A percentile compares a stretch with the other conserved stretches of the same genome.
These are phyloP conservation scores for Chaetomium sp. DNA, from an alignment of 2,329 filamentous ascomycete species.

Conservation along the genomic window DNA sequence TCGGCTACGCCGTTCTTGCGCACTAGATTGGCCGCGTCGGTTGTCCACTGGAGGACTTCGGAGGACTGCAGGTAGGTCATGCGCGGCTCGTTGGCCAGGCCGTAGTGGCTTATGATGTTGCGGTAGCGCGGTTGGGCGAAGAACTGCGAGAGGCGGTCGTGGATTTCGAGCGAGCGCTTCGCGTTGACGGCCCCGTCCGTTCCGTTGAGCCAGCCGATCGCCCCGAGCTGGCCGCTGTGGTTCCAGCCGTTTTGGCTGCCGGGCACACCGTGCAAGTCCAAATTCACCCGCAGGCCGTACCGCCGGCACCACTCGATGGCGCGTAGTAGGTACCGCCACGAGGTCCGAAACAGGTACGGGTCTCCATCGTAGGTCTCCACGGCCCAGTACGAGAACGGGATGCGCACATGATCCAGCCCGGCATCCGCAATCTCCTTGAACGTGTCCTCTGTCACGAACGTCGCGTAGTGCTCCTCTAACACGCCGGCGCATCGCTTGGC, in stretches of 20 bases:
- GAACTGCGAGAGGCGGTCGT: conserved; percentile 81
- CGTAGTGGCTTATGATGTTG: conserved; percentile 88
- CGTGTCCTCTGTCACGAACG: conserved; percentile 76
- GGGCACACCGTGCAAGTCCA: conserved; percentile 86
- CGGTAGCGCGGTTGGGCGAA: conserved; percentile 90
- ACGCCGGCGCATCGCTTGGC: conserved; percentile 59
- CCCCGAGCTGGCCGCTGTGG: conserved; percentile 77
- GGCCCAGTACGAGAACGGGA: conserved; percentile 94
- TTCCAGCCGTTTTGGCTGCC: conserved; percentile 98
- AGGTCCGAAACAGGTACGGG: conserved; percentile 77
- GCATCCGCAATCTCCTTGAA: conserved; percentile 80
- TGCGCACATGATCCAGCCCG: conserved; percentile 93
- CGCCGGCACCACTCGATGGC: conserved; percentile 91
- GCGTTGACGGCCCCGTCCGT: conserved; percentile 72
- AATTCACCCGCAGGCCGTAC: conserved; percentile 83
- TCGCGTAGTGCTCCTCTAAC: conserved; percentile 87
- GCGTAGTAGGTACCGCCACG: conserved; percentile 89
- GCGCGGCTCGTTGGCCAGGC: conserved; percentile 86
- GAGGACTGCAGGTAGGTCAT: conserved; percentile 66
- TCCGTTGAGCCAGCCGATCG: conserved; percentile 87
- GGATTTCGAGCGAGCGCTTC: conserved; percentile 77
- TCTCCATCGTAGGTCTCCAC: conserved; percentile 78
- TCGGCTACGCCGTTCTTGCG: conserved; percentile 66
- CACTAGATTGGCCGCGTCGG: conserved; percentile 63
- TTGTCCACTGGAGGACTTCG: conserved; percentile 74